phyloP scores from a whole-genome alignment of 139 green algal genomes.

The Closterium sp. region DNA sequence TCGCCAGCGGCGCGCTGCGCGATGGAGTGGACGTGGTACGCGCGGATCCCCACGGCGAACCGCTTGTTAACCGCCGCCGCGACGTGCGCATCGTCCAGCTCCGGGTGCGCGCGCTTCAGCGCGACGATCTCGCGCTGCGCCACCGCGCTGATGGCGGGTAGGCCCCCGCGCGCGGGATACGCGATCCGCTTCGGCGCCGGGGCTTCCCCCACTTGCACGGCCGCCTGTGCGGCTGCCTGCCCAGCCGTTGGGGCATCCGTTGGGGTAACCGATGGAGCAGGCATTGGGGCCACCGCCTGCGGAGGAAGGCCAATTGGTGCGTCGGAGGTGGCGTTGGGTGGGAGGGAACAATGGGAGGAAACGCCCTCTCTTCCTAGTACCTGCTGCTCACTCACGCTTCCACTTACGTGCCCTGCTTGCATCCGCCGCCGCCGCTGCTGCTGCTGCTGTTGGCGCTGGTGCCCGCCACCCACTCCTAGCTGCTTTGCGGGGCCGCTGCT shows the following conservation, averaged over 20 bases:
- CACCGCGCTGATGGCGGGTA: background rate
- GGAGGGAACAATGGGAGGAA: background rate
- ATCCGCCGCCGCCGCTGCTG: too few relatives aligned
- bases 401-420: background rate
- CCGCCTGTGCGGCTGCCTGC: background rate
- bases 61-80: background rate
- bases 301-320: background rate
- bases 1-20: background rate
- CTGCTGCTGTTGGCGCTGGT: too few relatives aligned
- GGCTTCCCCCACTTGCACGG: background rate
- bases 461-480: background rate
- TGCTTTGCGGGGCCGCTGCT: background rate
- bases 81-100: background rate
- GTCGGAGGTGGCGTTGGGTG: background rate
- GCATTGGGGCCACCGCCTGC: too few relatives aligned
- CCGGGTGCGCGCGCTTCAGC: background rate
- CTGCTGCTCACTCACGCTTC: background rate
- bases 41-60: background rate
- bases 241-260: background rate
- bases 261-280: too few relatives aligned
- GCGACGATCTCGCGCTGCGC: background rate
- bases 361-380: background rate
- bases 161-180: background rate
- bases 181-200: background rate
- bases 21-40: background rate